These are phyloP conservation scores for Saccharomyces hybrid DNA, from an alignment of 1,139 yeast genomes.

Conservation along the genomic window DNA sequence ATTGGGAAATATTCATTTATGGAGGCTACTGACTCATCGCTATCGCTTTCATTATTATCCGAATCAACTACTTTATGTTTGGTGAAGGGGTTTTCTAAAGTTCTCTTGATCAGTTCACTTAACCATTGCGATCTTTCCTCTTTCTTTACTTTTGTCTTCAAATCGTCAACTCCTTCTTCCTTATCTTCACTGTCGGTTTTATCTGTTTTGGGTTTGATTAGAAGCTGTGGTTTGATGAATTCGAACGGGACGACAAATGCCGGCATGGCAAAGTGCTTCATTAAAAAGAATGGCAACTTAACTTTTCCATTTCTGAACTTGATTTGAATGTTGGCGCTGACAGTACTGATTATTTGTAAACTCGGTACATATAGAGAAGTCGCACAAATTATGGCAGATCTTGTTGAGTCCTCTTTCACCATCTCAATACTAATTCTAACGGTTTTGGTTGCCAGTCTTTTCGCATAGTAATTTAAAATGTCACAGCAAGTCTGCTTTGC, in stretches of 20 bases:
- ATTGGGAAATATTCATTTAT: constrained; percentile 25
- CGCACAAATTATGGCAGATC: constrained; percentile 45
- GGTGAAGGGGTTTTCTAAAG: constrained; percentile 23
- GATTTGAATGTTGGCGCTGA: constrained; percentile 31
- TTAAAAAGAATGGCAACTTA: constrained; percentile 33
- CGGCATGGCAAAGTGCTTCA: constrained; percentile 32
- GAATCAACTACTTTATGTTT: constrained; percentile 4
- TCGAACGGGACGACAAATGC: constrained; percentile 32
- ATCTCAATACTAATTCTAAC: constrained; percentile 51
- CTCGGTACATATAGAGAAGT: constrained; percentile 52
- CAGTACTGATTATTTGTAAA: constrained; percentile 38
- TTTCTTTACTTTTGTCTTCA: constrained; percentile 2
- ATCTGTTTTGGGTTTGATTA: constrained; percentile 14
- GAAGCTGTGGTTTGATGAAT: constrained; percentile 25
- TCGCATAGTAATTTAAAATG: constrained; percentile 38
- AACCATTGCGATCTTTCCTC: constrained; percentile 12
- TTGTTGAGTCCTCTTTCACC: constrained; percentile 36
- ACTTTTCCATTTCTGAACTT: constrained; percentile 30
- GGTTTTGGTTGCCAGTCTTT: constrained; percentile 33
- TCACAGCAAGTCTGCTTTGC: constrained; percentile 38
- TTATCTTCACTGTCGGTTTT: neutral
- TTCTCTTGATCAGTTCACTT: constrained; percentile 15
- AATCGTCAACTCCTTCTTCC: neutral
- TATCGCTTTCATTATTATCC: constrained; percentile 11
- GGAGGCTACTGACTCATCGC: constrained; percentile 19